phyloP scores from a whole-genome alignment of 2,329 filamentous ascomycete genomes.

The Endothia cerciana region DNA sequence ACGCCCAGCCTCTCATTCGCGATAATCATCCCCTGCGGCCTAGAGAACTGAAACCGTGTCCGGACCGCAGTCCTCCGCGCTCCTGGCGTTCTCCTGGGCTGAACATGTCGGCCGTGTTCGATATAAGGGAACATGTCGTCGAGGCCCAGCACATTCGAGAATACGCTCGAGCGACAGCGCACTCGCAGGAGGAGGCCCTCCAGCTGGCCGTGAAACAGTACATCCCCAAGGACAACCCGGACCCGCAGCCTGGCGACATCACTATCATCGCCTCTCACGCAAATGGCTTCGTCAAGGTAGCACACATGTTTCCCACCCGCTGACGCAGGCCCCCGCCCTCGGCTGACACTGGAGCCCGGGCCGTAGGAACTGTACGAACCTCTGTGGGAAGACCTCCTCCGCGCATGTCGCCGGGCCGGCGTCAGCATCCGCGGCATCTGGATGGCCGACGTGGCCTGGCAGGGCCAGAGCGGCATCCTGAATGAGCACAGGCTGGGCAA shows the following conservation, averaged over 20 bases:
- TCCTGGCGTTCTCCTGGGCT: too few species aligned
- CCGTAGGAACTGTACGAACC: slow-evolving; percentile 86
- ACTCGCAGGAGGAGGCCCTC: slow-evolving; percentile 74
- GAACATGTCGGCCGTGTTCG: slow-evolving; percentile 52
- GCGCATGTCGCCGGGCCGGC: slow-evolving; percentile 57
- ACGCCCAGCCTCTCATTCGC: too few species aligned
- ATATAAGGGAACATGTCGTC: slow-evolving; percentile 74
- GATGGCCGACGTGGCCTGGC: slow-evolving; percentile 87
- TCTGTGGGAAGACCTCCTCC: slow-evolving; percentile 81
- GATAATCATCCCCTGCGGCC: too few species aligned
- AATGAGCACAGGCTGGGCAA: slow-evolving; percentile 80
- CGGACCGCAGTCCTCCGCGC: too few species aligned
- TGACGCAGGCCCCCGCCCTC: background rate
- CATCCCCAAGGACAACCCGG: slow-evolving; percentile 70
- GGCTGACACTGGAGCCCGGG: slow-evolving; percentile 22
- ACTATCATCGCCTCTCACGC: slow-evolving; percentile 88
- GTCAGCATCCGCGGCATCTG: slow-evolving; percentile 81
- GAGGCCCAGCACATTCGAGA: slow-evolving; percentile 80
- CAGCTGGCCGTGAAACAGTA: slow-evolving; percentile 86
- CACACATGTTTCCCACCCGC: slow-evolving; percentile 3
- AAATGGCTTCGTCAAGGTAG: slow-evolving; percentile 89
- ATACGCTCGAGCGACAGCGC: slow-evolving; percentile 73
- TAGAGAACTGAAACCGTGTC: too few species aligned
- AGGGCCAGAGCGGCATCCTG: slow-evolving; percentile 76
- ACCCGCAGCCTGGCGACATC: slow-evolving; percentile 73